Evolutionary conservation across 371 early-diverging fungal species (phyloP).

Genomic region (Rhizopus microsporus): DNA sequence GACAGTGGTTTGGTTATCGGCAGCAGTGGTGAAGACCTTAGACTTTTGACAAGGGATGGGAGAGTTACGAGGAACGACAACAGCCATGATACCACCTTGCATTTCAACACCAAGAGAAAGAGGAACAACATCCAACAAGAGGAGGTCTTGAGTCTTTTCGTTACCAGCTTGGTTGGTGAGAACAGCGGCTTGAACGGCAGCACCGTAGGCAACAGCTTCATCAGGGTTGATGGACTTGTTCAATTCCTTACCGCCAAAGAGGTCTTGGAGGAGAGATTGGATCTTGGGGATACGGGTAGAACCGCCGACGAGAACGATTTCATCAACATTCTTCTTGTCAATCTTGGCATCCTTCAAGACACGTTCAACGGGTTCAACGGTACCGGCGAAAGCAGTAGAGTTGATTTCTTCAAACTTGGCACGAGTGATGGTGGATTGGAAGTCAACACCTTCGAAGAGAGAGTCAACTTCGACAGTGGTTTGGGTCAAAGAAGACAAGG

Average conservation of each 20-base stretch:
- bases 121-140: constrained; percentile 84
- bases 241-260: constrained; percentile 85
- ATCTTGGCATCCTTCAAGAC: constrained; percentile 92
- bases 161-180: constrained; percentile 72
- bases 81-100: constrained; percentile 77
- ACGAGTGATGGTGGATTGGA: constrained; percentile 89
- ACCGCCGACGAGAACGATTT: constrained; percentile 99
- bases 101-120: constrained; percentile 89
- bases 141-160: constrained; percentile 66
- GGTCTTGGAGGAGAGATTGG: constrained; percentile 94
- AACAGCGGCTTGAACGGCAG: constrained; percentile 91
- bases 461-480: constrained; percentile 91
- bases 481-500: constrained; percentile 83
- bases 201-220: constrained; percentile 96
- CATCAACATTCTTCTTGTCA: constrained; percentile 89
- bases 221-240: constrained; percentile 93
- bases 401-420: constrained; percentile 93
- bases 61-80: constrained; percentile 78
- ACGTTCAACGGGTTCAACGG: constrained; percentile 80
- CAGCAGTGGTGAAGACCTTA: constrained; percentile 88
- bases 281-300: constrained; percentile 99
- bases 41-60: constrained; percentile 85
- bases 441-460: constrained; percentile 85
- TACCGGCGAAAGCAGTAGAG: constrained; percentile 80
- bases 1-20: constrained; percentile 89